Evolutionary conservation across 768 basidiomycete species (phyloP), one percentile per base, ranked within the genome.

Genomic region (Boletus speciosus): DNA sequence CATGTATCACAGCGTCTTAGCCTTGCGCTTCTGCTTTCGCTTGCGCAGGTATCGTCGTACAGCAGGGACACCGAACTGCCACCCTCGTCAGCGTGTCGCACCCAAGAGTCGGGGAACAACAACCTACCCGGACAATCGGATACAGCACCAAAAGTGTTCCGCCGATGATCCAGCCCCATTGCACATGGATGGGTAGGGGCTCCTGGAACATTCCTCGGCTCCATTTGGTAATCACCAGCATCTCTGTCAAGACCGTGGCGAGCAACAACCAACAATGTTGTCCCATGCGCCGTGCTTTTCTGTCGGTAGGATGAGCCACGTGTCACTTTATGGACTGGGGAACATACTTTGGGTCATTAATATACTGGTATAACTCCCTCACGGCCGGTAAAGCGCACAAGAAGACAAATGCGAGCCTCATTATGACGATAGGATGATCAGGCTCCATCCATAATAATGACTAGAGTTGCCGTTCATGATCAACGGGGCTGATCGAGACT

Each of bases 221-320:
- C 90, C 90, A 93, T 74, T 93, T 93, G 61, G 77, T 71, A 49
- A 93, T 91, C 40, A 84, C 86, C 47, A 93, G 76, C 35, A 91
- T 68, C 67, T 93, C 91, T 14, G 92, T 93, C 53, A 83, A 63
- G 57, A 92, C 84, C n/a, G 91, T 93, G 32, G 91, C 90, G 47
- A 92, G 80, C 55, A 93, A 74, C 39, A 93, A 74, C 91, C 91
- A 93, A 34, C 86, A 84, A 65, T 93, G 91, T 61, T 91, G 88
- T 2, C 92, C 91, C 91, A 93, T 93, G 52, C 91, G 81, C 57
- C 85, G 84, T n/a, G 88, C 85, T 61, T 78, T 84, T 63, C 91
- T 93, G 63, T 51, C n/a, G 51, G 9, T 21, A 10, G 6, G n/a
- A 11, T 54, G 5, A 55, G 49, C 29, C 52, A 57, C 45, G 47